Percentiles rank a stretch among this genome's conserved stretches.
phyloP scores from a whole-genome alignment of 225 moss, liverwort and hornwort genomes.

The Marchantia polymorpha region DNA sequence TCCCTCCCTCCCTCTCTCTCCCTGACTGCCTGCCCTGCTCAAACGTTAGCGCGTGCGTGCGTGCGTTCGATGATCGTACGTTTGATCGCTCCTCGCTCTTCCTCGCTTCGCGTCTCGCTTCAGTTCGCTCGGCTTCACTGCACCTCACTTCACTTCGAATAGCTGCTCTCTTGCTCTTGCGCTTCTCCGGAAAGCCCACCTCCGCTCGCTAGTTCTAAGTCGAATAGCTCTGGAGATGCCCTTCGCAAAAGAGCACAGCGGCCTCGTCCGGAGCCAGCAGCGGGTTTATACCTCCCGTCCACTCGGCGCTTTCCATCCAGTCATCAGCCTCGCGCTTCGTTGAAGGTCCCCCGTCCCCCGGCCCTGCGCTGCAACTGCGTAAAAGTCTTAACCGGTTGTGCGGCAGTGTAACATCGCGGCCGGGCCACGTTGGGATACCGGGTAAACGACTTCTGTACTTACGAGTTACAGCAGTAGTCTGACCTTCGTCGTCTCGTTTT shows the following conservation, averaged over 20 bases:
- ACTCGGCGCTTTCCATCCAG: background rate
- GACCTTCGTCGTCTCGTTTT: background rate
- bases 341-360: background rate
- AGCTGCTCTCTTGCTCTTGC: background rate
- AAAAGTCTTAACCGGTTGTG: background rate
- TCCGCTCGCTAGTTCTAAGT: background rate
- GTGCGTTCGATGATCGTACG: slow-evolving; percentile 3
- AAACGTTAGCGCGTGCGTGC: slow-evolving; percentile 5
- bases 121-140: background rate
- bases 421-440: background rate
- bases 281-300: background rate
- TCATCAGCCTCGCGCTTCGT: background rate
- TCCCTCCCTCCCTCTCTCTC: background rate
- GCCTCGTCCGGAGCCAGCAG: background rate
- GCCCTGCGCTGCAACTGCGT: background rate
- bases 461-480: background rate
- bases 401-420: background rate
- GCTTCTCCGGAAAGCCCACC: slow-evolving; percentile 5
- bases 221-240: background rate
- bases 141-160: too few species aligned
- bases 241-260: slow-evolving; percentile 8
- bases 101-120: too few species aligned
- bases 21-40: background rate
- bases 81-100: background rate
- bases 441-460: background rate